phyloP scores from a whole-genome alignment of 805 yeast species.

The Lipomyces chichibuensis region DNA sequence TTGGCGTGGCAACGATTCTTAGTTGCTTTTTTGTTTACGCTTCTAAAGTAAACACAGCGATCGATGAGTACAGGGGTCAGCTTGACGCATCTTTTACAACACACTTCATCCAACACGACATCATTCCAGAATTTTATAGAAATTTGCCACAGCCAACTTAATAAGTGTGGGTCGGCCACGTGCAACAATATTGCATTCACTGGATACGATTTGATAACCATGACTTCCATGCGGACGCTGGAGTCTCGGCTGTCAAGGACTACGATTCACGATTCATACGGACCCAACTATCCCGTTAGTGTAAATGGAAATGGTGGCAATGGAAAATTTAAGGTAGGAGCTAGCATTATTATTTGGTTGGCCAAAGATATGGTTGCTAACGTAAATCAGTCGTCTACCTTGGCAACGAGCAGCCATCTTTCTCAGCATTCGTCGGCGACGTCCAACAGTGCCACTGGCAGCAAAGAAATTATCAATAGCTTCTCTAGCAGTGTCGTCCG shows the following conservation, averaged over 20 bases:
- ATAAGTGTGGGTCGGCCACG: background rate
- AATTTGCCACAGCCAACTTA: background rate
- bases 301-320: constrained; percentile 10
- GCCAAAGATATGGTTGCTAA: background rate
- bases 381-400: too few relatives aligned
- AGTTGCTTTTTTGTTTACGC: background rate
- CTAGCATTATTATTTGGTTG: background rate
- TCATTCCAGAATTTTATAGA: background rate
- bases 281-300: background rate
- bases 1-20: background rate
- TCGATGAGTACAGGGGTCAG: background rate
- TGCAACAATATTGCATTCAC: background rate
- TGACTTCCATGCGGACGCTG: constrained; percentile 27
- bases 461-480: constrained; percentile 23
- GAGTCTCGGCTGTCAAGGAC: constrained; percentile 32
- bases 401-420: constrained; percentile 3
- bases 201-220: background rate
- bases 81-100: background rate
- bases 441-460: constrained; percentile 6
- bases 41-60: background rate
- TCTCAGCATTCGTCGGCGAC: background rate
- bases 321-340: constrained; percentile 15
- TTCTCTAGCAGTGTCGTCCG: constrained; percentile 26
- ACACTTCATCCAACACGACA: background rate
- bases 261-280: constrained; percentile 27